Evolutionary conservation across 108 stramenopile genomes (phyloP).

Genomic region (Discostella pseudostelligera): DNA sequence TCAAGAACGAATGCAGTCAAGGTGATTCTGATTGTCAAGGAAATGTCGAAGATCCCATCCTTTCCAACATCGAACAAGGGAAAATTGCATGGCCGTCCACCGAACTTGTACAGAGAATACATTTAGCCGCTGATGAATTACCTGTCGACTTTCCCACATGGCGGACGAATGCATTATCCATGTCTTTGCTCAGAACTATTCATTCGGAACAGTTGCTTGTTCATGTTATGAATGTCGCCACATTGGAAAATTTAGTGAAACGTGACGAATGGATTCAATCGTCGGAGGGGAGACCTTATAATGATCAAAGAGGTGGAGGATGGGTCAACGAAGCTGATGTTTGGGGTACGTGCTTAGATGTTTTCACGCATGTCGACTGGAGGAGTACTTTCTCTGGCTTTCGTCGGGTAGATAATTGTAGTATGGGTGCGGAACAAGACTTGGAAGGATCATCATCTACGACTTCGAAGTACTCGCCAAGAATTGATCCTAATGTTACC

Average conservation of each 20-base stretch:
- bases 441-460: neutral
- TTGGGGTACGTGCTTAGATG: constrained; percentile 32
- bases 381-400: constrained; percentile 14
- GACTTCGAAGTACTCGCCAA: neutral
- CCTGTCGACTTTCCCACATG: constrained; percentile 15
- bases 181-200: constrained; percentile 14
- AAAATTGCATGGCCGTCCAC: constrained; percentile 15
- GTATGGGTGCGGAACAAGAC: neutral
- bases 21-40: neutral
- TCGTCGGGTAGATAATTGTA: neutral
- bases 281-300: neutral
- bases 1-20: constrained; percentile 1
- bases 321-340: constrained; percentile 23
- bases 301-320: constrained; percentile 8
- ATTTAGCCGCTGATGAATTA: constrained; percentile 1
- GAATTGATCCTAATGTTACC: constrained; percentile 56
- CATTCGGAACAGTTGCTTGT: constrained; percentile 18
- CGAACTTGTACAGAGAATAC: constrained; percentile 6
- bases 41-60: neutral
- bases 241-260: constrained; percentile 23
- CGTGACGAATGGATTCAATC: constrained; percentile 6
- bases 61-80: neutral
- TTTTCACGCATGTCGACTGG: constrained; percentile 25
- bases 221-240: constrained; percentile 26
- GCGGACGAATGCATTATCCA: constrained; percentile 26